Evolutionary conservation across 1,284 basidiomycete genomes (phyloP).

Genomic region (Omphalotus olearius): DNA sequence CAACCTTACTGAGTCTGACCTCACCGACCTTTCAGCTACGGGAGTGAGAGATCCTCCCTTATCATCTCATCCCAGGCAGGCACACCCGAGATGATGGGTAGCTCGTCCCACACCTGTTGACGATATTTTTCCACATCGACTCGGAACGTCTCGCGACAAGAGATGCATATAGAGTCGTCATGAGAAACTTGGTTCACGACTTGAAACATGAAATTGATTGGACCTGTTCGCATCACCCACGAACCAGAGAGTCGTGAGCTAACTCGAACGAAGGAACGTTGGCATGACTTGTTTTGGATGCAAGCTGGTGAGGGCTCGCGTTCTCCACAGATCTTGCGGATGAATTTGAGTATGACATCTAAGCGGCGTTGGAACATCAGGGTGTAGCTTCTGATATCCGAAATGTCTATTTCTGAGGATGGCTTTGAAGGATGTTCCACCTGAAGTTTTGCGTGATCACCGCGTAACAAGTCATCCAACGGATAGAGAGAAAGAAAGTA

Average conservation of each 20-base stretch:
- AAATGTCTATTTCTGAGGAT: slow-evolving; percentile 35
- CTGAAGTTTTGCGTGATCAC: slow-evolving; percentile 50
- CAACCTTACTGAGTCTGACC: neutral
- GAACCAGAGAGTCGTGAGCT: slow-evolving; percentile 41
- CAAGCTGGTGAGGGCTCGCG: slow-evolving; percentile 24
- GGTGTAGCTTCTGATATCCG: slow-evolving; percentile 46
- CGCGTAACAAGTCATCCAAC: slow-evolving; percentile 43
- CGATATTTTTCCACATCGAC: slow-evolving; percentile 36
- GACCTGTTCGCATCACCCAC: slow-evolving; percentile 49
- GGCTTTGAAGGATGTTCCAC: slow-evolving; percentile 48
- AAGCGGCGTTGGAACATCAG: slow-evolving; percentile 57
- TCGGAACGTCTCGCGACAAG: slow-evolving; percentile 42
- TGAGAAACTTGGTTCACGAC: slow-evolving; percentile 38
- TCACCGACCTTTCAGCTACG: neutral
- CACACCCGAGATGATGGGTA: slow-evolving; percentile 42
- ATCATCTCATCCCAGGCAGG: slow-evolving; percentile 43
- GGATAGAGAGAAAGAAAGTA: slow-evolving; percentile 60
- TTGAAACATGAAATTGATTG: slow-evolving; percentile 51
- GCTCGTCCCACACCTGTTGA: slow-evolving; percentile 40
- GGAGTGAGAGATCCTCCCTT: slow-evolving; percentile 19
- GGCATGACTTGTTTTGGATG: slow-evolving; percentile 28
- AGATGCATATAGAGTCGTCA: slow-evolving; percentile 32
- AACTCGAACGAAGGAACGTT: slow-evolving; percentile 39
- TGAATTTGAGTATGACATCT: slow-evolving; percentile 45
- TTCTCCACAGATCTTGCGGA: slow-evolving; percentile 39